phyloP scores from a whole-genome alignment of 2,329 filamentous ascomycete genomes.

The Chrysoporthe deuterocubensis region DNA sequence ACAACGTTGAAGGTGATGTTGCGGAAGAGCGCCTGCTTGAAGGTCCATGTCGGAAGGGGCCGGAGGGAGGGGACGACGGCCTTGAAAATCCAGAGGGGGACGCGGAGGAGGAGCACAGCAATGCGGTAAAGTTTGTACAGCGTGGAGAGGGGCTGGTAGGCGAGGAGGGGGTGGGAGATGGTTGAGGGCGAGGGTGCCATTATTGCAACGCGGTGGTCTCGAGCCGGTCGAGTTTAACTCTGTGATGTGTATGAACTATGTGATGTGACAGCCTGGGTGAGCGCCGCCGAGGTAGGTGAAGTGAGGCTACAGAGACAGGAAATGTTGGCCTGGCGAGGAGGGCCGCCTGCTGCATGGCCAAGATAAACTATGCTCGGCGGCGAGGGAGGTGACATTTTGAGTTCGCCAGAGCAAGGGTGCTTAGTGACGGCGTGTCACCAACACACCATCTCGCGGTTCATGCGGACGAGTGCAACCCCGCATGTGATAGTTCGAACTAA shows the following conservation, averaged over 20 bases:
- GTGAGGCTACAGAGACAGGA: not conserved
- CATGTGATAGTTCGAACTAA: not conserved
- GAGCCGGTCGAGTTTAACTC: not conserved
- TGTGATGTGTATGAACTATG: not conserved
- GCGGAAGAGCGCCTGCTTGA: conserved; percentile 23
- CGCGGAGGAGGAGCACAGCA: conserved; percentile 16
- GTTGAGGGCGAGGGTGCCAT: not conserved
- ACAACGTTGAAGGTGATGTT: conserved; percentile 12
- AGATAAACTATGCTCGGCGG: no score
- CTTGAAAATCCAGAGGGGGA: conserved; percentile 25
- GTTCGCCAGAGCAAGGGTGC: no score
- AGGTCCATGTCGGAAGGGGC: conserved; percentile 27
- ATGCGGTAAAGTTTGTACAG: conserved; percentile 20
- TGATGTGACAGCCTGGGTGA: no score
- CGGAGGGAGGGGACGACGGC: conserved; percentile 27
- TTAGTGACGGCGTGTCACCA: no score
- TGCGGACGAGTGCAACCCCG: not conserved
- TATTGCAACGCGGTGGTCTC: not conserved
- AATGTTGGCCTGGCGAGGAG: not conserved
- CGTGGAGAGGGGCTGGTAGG: conserved; percentile 28
- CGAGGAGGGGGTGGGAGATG: conserved; percentile 20
- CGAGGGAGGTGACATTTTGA: no score
- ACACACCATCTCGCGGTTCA: not conserved
- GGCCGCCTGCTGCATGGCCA: no score
- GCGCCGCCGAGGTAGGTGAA: no score